A percentile compares a stretch with the other conserved stretches of the same genome.
phyloP scores from a whole-genome alignment of 371 early-diverging fungal genomes.

The Gilbertella persicaria region DNA sequence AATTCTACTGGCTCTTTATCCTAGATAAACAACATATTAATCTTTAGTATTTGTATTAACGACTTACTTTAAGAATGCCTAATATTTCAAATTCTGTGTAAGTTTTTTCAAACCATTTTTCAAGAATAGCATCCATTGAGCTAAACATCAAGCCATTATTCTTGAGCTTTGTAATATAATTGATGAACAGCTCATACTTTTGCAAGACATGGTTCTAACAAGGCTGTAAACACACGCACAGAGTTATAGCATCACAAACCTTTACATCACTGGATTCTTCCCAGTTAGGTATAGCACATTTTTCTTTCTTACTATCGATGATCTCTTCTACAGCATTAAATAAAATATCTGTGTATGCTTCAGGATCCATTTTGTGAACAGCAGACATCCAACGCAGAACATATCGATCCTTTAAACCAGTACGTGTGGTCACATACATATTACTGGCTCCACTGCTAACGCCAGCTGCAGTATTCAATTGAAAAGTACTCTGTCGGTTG shows the following conservation, averaged over 20 bases:
- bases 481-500: slow-evolving; percentile 25
- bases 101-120: slow-evolving; percentile 45
- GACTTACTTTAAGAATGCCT: slow-evolving; percentile 32
- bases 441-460: slow-evolving; percentile 45
- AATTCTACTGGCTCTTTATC: slow-evolving; percentile 36
- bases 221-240: not conserved
- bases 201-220: slow-evolving; percentile 31
- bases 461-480: slow-evolving; percentile 20
- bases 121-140: slow-evolving; percentile 39
- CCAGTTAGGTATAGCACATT: slow-evolving; percentile 28
- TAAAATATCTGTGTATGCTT: slow-evolving; percentile 31
- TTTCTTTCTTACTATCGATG: slow-evolving; percentile 35
- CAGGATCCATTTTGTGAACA: slow-evolving; percentile 40
- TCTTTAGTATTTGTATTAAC: not conserved
- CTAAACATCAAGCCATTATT: slow-evolving; percentile 41
- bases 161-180: slow-evolving; percentile 45
- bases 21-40: slow-evolving; percentile 8
- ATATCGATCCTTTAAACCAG: slow-evolving; percentile 43
- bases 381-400: slow-evolving; percentile 39
- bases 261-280: slow-evolving; percentile 22
- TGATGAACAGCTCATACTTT: slow-evolving; percentile 42
- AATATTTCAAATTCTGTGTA: slow-evolving; percentile 29
- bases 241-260: slow-evolving; percentile 13
- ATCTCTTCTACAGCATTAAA: slow-evolving; percentile 38
- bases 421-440: slow-evolving; percentile 47